Conservation (phyloP, 140 eudicot genomes). For the Anethum foeniculum region DNA sequence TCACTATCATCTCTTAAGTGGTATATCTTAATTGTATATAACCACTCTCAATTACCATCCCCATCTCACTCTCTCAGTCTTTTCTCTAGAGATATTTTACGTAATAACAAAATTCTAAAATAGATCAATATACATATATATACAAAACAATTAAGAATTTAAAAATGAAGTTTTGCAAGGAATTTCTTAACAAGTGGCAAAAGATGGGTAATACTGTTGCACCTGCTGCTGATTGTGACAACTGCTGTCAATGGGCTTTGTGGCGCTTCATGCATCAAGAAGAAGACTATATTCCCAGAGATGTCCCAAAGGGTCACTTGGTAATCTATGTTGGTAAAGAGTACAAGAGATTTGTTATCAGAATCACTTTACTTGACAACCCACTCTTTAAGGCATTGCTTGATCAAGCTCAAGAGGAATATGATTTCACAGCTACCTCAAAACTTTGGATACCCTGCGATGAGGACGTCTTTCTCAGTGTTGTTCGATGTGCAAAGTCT, state of each 20-base stretch:
- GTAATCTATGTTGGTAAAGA: constrained; percentile 80
- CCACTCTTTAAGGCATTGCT: constrained; percentile 72
- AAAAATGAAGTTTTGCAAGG: constrained; percentile 38
- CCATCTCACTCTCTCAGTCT: background rate
- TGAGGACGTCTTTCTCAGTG: constrained; percentile 62
- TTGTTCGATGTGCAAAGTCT: constrained; percentile 61
- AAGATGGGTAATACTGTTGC: constrained; percentile 39
- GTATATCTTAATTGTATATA: background rate
- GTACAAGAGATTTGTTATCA: constrained; percentile 65
- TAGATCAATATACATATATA: background rate
- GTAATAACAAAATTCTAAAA: background rate
- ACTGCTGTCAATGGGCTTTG: constrained; percentile 59
- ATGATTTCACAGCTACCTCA: constrained; percentile 50
- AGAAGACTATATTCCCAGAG: constrained; percentile 62
- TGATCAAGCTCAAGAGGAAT: constrained; percentile 76
- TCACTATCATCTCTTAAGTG: constrained; percentile 16
- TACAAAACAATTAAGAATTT: constrained; percentile 28
- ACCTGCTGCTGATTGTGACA: constrained; percentile 40
- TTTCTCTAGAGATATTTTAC: background rate
- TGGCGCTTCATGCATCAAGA: constrained; percentile 41
- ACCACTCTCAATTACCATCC: background rate
- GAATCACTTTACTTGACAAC: constrained; percentile 62
- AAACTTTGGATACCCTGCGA: constrained; percentile 76
- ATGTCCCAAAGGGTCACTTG: constrained; percentile 87
- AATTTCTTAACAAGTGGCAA: constrained; percentile 53